Evolutionary conservation across 345 rosid species (phyloP).

Genomic region (Citrus trifoliata): DNA sequence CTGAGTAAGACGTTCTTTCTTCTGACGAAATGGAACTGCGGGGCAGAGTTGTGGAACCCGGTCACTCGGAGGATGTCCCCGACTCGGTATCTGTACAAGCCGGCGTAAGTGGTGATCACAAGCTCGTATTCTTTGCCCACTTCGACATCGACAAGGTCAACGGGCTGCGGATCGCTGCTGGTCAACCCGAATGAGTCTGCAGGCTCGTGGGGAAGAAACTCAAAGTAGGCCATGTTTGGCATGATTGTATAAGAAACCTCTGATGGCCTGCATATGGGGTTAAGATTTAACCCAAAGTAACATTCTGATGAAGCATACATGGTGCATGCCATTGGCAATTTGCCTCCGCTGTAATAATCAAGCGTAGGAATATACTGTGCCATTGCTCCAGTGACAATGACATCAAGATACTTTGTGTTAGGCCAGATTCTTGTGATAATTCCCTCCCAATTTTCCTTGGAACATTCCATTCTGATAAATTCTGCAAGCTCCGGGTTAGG

Average conservation of each 20-base stretch:
- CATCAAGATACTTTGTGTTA: conserved; percentile 82
- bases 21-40: conserved; percentile 81
- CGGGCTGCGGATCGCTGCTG: conserved; percentile 22
- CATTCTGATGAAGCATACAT: conserved; percentile 98
- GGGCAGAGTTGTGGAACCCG: conserved; percentile 89
- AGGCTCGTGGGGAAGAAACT: conserved; percentile 69
- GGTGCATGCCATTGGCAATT: conserved; percentile 78
- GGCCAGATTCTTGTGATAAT: conserved; percentile 86
- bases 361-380: conserved; percentile 94
- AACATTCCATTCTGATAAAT: conserved; percentile 49
- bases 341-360: conserved; percentile 79
- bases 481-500: conserved; percentile 58
- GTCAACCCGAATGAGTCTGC: conserved; percentile 19
- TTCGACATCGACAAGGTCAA: conserved; percentile 74
- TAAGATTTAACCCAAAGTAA: conserved; percentile 84
- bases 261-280: conserved; percentile 79
- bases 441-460: conserved; percentile 62
- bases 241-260: conserved; percentile 89
- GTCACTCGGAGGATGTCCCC: conserved; percentile 93
- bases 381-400: conserved; percentile 95
- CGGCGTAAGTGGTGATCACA: conserved; percentile 85
- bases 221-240: conserved; percentile 97
- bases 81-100: conserved; percentile 78
- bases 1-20: conserved; percentile 86
- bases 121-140: conserved; percentile 89